Evolutionary conservation across 768 basidiomycete species (phyloP).

Genomic region (Clavulina sp.): DNA sequence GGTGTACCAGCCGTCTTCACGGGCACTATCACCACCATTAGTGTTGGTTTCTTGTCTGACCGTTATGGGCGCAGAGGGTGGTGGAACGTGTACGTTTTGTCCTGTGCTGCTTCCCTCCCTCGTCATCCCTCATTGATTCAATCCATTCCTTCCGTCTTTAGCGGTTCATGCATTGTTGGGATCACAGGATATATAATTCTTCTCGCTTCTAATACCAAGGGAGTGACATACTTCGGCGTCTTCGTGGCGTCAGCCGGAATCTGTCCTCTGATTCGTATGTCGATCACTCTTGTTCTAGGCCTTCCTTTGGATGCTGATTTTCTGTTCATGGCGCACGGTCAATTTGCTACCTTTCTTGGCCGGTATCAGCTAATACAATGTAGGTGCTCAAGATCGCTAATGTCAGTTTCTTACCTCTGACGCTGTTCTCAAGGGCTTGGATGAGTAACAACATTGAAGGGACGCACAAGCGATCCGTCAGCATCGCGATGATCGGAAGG

Average conservation of each 20-base stretch:
- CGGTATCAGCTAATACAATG: background rate
- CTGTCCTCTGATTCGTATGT: constrained; percentile 53
- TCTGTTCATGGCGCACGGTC: too few relatives aligned
- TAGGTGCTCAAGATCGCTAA: constrained; percentile 14
- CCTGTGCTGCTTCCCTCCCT: too few relatives aligned
- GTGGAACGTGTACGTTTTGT: constrained; percentile 27
- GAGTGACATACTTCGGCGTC: constrained; percentile 27
- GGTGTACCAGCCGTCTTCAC: constrained; percentile 35
- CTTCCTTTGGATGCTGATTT: background rate
- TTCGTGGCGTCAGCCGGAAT: constrained; percentile 62
- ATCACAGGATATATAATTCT: background rate
- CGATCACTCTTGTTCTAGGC: background rate
- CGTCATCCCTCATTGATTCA: too few relatives aligned
- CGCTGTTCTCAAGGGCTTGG: constrained; percentile 34
- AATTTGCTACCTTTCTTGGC: background rate
- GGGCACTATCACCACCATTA: constrained; percentile 38
- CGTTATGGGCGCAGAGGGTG: constrained; percentile 19
- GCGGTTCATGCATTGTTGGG: too few relatives aligned
- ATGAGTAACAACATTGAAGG: constrained; percentile 60
- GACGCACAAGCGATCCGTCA: constrained; percentile 55
- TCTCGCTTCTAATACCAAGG: background rate
- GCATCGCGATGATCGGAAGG: constrained; percentile 46
- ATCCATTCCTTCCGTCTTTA: too few relatives aligned
- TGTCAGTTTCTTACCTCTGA: constrained; percentile 22
- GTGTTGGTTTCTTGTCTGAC: constrained; percentile 23